A percentile compares a stretch with the other conserved stretches of the same genome.
Conservation (phyloP, 2,329 filamentous ascomycete species). For the Xylariomycetidae sp. region DNA sequence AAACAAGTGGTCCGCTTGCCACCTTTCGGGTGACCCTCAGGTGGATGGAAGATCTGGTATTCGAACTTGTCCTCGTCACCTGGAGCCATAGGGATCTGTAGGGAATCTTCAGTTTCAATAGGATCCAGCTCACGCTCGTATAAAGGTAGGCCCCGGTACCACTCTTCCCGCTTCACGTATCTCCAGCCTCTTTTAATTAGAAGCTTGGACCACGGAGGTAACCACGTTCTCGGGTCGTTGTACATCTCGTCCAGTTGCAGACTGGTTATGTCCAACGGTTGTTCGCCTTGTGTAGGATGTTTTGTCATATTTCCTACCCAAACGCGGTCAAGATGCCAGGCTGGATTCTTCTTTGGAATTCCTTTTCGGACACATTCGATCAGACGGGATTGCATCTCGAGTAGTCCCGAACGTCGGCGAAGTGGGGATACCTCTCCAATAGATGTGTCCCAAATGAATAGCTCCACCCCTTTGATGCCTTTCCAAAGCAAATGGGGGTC, state of each 20-base stretch:
- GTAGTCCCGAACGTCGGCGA: constrained; percentile 23
- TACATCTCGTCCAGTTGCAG: constrained; percentile 29
- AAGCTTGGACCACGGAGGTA: constrained; percentile 28
- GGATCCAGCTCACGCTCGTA: no score
- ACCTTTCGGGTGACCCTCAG: no score
- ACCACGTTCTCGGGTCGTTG: constrained; percentile 22
- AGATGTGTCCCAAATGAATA: constrained; percentile 49
- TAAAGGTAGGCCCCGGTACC: constrained; percentile 12
- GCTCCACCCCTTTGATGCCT: constrained; percentile 32
- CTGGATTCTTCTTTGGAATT: constrained; percentile 23
- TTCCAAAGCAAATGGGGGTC: constrained; percentile 26
- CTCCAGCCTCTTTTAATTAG: constrained; percentile 34
- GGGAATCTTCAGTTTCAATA: no score
- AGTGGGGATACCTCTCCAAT: constrained; percentile 8
- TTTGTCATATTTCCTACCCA: constrained; percentile 34
- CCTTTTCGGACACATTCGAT: constrained; percentile 31
- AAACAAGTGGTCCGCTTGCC: constrained; percentile 30
- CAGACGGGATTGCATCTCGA: constrained; percentile 39
- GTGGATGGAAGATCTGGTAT: neutral
- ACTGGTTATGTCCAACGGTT: constrained; percentile 38
- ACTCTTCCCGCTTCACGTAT: constrained; percentile 19
- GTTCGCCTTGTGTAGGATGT: constrained; percentile 24
- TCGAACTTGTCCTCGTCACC: neutral
- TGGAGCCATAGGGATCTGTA: no score
- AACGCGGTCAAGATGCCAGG: constrained; percentile 32